Base-by-base conservation (phyloP, 768 basidiomycete genomes). In the Coprinellus micaceus region DNA sequence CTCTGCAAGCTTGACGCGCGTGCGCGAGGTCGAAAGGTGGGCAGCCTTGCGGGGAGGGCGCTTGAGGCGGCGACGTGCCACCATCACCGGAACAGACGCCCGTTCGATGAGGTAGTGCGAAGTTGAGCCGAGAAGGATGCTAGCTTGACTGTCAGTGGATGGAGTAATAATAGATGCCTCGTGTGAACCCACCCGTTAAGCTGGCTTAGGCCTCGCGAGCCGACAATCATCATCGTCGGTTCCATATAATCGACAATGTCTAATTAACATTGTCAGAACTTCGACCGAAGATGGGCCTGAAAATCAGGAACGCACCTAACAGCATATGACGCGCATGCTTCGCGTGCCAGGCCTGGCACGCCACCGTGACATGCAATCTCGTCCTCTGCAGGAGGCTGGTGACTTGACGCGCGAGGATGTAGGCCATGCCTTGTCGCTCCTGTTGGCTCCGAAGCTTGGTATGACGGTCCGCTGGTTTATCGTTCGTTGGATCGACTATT, bases 341-440 rank as follows among this genome's bases (percentile, higher is more conserved):
- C n/a, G 95, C 93, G 61, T 98, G 95, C 83, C 95, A 90, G 26
- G 95, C 94, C 72, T 98, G 94, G 69, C 96, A 98, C 3, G 84
- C 78, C 37, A 98, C 83, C 0, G 84, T 85, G 26, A 97, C 90
- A 59, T 98, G 85, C 54, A 98, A 75, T 56, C 80, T 82, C 0
- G 97, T 99, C 22, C 97, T 87, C 70, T 97, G 94, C 36, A 99
- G 78, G 15, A 98, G 79, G 12, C 88, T 82, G 1, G 90, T 95
- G 3, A 87, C 92, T 72, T 97, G 95, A 28, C 94, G 87, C 51
- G 88, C 82, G 33, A 98, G 86, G 55, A 95, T 88, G 60, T 93
- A 91, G 0, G 93, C 88, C 19, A 92, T 74, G 1, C 85, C 89
- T 82, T 95, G 93, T 43, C 94, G 91, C 90, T 99, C 96, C 68